Percentiles rank a stretch among this genome's conserved stretches.
Conservation (phyloP, 176 grass and related monocot genomes). For the Rhynchospora tenuis region DNA sequence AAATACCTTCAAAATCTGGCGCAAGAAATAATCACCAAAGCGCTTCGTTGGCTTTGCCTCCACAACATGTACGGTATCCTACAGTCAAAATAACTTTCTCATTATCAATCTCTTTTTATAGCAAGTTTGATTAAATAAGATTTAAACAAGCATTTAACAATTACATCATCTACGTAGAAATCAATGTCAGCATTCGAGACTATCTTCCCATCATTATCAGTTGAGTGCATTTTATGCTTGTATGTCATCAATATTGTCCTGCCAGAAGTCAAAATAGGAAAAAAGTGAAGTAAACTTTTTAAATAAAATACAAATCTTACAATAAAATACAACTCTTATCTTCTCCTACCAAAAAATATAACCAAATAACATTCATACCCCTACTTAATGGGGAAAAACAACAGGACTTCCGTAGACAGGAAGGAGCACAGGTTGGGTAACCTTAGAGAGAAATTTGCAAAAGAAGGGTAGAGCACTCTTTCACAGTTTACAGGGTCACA, state of each 20-base stretch:
- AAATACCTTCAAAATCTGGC: slow-evolving; percentile 90
- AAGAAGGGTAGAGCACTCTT: not conserved
- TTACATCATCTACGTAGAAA: slow-evolving; percentile 86
- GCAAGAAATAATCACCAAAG: slow-evolving; percentile 89
- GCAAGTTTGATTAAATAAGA: not conserved
- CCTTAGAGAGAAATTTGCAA: not conserved
- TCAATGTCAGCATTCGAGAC: slow-evolving; percentile 84
- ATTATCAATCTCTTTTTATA: slow-evolving; percentile 1
- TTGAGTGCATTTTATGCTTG: slow-evolving; percentile 98
- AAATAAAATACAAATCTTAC: not conserved
- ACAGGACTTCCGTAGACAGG: not conserved
- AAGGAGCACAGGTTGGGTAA: slow-evolving; percentile 10
- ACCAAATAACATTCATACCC: not conserved
- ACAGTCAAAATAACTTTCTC: not conserved
- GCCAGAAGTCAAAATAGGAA: slow-evolving; percentile 12
- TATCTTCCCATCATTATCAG: slow-evolving; percentile 78
- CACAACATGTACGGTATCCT: slow-evolving; percentile 83
- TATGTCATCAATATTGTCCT: slow-evolving; percentile 96
- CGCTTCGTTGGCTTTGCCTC: slow-evolving; percentile 69
- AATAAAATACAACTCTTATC: not conserved
- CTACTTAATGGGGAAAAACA: not conserved
- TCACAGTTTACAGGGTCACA: not conserved
- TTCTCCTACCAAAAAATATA: not conserved
- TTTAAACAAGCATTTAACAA: not conserved
- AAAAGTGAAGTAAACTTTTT: not conserved